Percentiles rank a stretch among this genome's conserved stretches.
Conservation (phyloP, 1,139 yeast genomes). For the Candida sp. region DNA sequence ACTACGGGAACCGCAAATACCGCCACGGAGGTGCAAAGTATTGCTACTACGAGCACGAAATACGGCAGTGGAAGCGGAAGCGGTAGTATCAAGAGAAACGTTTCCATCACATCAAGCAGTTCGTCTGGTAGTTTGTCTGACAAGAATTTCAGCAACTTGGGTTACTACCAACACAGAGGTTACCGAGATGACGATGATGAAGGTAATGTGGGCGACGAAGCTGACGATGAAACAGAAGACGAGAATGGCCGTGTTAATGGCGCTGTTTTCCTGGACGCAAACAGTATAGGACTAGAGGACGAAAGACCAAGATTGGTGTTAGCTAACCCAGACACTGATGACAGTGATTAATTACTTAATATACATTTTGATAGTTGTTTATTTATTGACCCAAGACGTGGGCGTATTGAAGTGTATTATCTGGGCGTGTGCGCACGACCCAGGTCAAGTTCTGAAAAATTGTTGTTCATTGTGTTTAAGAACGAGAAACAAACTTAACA, state of each 20-base stretch:
- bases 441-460: background rate
- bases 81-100: slow-evolving; percentile 8
- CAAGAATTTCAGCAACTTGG: slow-evolving; percentile 28
- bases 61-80: slow-evolving; percentile 8
- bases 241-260: slow-evolving; percentile 10
- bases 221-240: slow-evolving; percentile 20
- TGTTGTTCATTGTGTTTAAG: background rate
- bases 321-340: slow-evolving; percentile 64
- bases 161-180: slow-evolving; percentile 50
- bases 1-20: slow-evolving; percentile 20
- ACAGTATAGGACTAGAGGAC: slow-evolving; percentile 31
- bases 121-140: slow-evolving; percentile 23
- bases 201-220: slow-evolving; percentile 9
- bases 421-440: background rate
- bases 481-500: background rate
- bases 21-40: slow-evolving; percentile 32
- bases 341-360: slow-evolving; percentile 4
- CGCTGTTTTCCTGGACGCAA: background rate
- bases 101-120: slow-evolving; percentile 13
- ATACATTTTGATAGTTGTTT: background rate
- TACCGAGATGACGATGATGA: slow-evolving; percentile 32
- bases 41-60: slow-evolving; percentile 12
- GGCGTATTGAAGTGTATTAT: background rate
- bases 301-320: slow-evolving; percentile 57
- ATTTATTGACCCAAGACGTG: background rate